Percentiles rank a stretch among this genome's conserved stretches.
Conservation (phyloP, 169 alveolate species). For the Eimeria praecox region DNA sequence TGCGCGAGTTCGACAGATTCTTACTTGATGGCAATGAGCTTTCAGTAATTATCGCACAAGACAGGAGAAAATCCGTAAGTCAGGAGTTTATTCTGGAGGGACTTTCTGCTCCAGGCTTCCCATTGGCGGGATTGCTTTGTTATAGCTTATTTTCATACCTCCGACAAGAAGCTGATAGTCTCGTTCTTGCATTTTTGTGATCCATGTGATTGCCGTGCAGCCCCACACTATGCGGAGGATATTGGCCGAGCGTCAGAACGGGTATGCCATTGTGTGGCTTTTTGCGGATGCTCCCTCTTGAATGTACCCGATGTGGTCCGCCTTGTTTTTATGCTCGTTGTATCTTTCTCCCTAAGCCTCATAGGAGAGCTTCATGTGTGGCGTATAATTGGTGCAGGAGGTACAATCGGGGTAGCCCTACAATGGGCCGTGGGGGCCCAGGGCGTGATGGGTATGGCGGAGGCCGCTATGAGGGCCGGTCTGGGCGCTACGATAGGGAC, state of each 20-base stretch:
- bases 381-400: conserved; percentile 10
- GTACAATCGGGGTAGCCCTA: conserved; percentile 51
- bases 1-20: conserved; percentile 91
- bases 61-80: conserved; percentile 91
- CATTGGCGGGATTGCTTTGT: neutral
- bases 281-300: neutral
- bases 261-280: neutral
- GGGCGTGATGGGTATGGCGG: conserved; percentile 37
- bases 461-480: conserved; percentile 54
- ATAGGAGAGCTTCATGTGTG: neutral
- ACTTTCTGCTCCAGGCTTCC: neutral
- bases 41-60: conserved; percentile 93
- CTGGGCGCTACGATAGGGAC: conserved; percentile 49
- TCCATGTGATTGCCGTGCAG: conserved; percentile 24
- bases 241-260: conserved; percentile 71
- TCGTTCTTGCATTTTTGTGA: neutral
- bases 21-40: conserved; percentile 92
- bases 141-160: neutral
- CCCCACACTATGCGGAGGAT: conserved; percentile 73
- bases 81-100: neutral
- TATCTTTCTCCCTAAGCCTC: neutral
- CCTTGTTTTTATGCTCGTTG: neutral
- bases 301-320: neutral
- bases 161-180: neutral
- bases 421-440: conserved; percentile 28